Evolutionary conservation across 225 moss, liverwort and hornwort genomes (phyloP), one percentile per base, ranked within the genome.

Genomic region (Marchantia paleacea): DNA sequence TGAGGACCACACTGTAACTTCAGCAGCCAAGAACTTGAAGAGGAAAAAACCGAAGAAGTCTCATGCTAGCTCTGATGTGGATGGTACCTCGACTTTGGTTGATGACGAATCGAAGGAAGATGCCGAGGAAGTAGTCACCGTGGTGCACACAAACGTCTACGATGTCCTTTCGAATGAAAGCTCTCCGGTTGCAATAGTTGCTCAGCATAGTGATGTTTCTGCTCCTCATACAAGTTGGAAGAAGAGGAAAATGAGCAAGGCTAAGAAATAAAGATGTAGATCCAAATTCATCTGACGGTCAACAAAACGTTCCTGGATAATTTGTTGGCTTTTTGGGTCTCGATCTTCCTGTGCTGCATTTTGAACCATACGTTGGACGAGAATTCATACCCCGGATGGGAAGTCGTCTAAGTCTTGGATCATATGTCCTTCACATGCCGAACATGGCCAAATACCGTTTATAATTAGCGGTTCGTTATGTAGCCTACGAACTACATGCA

Each of bases 211-310:
- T 19, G 49, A 18, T 2, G 19, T 28, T 10, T 26, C 72, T 72
- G 39, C 16, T 20, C 3, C 11, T 6, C 30, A 76, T 29, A 76
- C 30, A 16, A 19, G 19, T 12, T 1, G 8, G 8, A 76, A 60
- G 58, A 76, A 76, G 60, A 76, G 60, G 20, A 76, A 76, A 60
- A 39, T 19, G 39, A 76, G 20, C 39, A 76, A 76, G 18, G 20
- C 58, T 29, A 76, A 39, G 2, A 76, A 76, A 18, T 57, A 76
- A 76, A 64, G 39, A 39, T 5, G 5, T 39, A 39, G 39, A 39
- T 39, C 5, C 2, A 39, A 39, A 5, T 5, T 39, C 5, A 39
- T 39, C 39, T 39, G 5, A 39, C 39, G 39, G 3, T 2, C 39
- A 39, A 39, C 39, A 39, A 39, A 39, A 39, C 5, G 39, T 2